These are phyloP conservation scores for Taxillus chinensis DNA, from an alignment of 164 flowering plant genomes.

Conservation along the genomic window DNA sequence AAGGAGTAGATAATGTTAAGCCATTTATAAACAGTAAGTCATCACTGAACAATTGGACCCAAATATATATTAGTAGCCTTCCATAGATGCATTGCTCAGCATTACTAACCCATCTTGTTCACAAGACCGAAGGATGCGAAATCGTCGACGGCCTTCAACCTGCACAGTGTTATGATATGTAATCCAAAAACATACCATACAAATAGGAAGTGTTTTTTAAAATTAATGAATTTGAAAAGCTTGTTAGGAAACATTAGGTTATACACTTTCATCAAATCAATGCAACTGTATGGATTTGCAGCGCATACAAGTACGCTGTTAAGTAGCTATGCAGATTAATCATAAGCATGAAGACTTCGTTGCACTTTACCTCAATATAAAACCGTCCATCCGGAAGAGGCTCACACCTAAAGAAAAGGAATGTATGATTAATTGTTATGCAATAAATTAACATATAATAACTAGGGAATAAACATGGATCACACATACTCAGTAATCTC, in stretches of 20 bases:
- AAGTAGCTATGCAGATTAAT: no score
- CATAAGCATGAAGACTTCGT: no score
- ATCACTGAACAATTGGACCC: no score
- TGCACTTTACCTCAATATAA: slow-evolving; percentile 59
- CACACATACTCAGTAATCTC: slow-evolving; percentile 85
- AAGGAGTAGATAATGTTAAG: not conserved
- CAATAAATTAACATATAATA: not conserved
- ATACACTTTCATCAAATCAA: no score
- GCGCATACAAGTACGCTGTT: no score
- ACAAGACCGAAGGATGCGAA: slow-evolving; percentile 66
- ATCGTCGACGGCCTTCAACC: slow-evolving; percentile 91
- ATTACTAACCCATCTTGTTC: slow-evolving; percentile 91
- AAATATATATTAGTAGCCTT: no score
- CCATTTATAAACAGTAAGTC: not conserved
- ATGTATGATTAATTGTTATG: not conserved
- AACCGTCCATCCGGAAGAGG: slow-evolving; percentile 98
- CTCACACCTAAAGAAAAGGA: slow-evolving; percentile 56
- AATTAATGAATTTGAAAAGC: no score
- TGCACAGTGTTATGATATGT: slow-evolving; percentile 19
- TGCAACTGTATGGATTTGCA: no score
- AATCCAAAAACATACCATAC: not conserved
- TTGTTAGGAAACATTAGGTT: no score
- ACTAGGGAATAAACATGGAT: not conserved
- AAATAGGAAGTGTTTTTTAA: not conserved
- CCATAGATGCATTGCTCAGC: no score